phyloP scores from a whole-genome alignment of 1,284 basidiomycete genomes.

The Malassezia pachydermatis region DNA sequence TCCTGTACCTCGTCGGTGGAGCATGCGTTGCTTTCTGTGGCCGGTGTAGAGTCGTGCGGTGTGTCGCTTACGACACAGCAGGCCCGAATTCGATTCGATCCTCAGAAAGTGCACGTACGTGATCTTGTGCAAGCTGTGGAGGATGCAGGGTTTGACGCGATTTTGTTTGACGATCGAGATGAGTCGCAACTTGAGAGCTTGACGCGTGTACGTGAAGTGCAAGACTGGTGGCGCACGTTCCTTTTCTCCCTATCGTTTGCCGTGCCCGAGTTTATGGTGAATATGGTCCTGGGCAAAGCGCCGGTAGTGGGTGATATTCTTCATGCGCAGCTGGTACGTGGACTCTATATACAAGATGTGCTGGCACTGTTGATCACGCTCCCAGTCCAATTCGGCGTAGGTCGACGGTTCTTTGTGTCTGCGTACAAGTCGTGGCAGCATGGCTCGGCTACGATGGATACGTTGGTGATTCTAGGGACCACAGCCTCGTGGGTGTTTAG shows the following conservation, averaged over 20 bases:
- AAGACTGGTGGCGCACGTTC: constrained; percentile 78
- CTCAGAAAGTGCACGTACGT: constrained; percentile 24
- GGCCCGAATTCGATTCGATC: constrained; percentile 32
- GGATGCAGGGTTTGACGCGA: constrained; percentile 79
- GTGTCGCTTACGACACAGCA: constrained; percentile 38
- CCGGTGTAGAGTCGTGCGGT: constrained; percentile 27
- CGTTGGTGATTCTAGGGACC: constrained; percentile 88
- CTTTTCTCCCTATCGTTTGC: constrained; percentile 67
- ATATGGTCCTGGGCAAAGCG: constrained; percentile 67
- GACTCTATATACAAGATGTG: constrained; percentile 70
- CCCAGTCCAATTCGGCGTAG: constrained; percentile 87
- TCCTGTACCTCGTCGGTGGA: constrained; percentile 71
- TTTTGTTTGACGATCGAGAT: constrained; percentile 67
- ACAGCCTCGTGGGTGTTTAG: constrained; percentile 89
- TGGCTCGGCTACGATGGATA: constrained; percentile 75
- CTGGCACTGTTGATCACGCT: constrained; percentile 73
- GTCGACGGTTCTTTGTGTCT: constrained; percentile 72
- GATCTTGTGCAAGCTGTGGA: constrained; percentile 51
- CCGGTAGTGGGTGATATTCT: constrained; percentile 48
- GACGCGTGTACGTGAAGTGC: constrained; percentile 79
- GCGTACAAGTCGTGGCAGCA: constrained; percentile 86
- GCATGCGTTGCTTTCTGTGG: constrained; percentile 59
- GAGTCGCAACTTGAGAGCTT: constrained; percentile 81
- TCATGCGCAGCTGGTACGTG: constrained; percentile 33
- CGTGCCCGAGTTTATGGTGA: constrained; percentile 80